Base-by-base conservation (phyloP, 2,329 filamentous ascomycete genomes). In the Trichophyton rubrum region DNA sequence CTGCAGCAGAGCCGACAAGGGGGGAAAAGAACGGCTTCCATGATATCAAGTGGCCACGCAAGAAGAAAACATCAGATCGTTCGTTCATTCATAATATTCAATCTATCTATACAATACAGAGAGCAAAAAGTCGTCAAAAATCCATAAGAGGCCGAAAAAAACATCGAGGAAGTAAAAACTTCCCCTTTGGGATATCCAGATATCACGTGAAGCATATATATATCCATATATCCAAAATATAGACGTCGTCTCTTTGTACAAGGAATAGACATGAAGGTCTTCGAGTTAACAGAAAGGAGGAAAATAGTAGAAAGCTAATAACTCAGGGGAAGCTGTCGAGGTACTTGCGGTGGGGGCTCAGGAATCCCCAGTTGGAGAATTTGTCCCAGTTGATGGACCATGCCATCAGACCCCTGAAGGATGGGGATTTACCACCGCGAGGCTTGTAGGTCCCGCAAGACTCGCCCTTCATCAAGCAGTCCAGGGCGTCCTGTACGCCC, bases 321-420 rank as follows among this genome's bases (percentile, higher is more conserved):
- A 38, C 49, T 30, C 27, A 57, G 40, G 38, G 38, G 24, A 59
- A 33, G 7, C 40, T 40, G 45, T 59, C 33, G 35, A 59, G 45
- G 58, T 51, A 59, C 11, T 24, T 24, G 30, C 58, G 43, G 58
- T 59, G 58, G n/a, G 24, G 27, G 43, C 24, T 53, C 24, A 40
- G 38, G 30, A 59, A 59, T 15, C 53, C 43, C 58, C 58, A 59
- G 22, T 35, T 35, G 45, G 53, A 59, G 38, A 51, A 59, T 8
- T 20, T 24, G 45, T 59, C 58, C 58, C 58, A 59, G 58, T 59
- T 59, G 38, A 59, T 59, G 9, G 58, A 59, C 58, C 58, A 59
- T 3, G 58, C 13, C 58, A 59, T 59, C 40, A 59, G 58, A 6
- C 58, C 58, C 15, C 58, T 33, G 27, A 59, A 41, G 27, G 15